Conservation (phyloP, 306 rosid genomes). For the Cucumis hystrix region DNA sequence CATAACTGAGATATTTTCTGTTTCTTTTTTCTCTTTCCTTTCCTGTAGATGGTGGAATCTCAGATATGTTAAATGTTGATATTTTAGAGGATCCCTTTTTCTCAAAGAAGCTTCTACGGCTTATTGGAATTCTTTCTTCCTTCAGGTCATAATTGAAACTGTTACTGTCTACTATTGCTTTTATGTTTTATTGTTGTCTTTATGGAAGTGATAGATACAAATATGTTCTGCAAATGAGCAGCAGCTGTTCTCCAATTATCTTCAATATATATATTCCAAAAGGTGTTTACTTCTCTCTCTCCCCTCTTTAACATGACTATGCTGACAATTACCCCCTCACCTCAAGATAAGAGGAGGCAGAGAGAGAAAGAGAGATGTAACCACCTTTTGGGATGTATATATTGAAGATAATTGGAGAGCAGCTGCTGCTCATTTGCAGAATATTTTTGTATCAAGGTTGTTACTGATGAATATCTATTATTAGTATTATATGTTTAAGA, state of each 20-base stretch:
- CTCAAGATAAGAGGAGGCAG: neutral
- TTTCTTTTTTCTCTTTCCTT: slow-evolving; percentile 7
- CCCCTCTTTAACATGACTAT: too few relatives aligned
- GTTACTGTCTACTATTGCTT: slow-evolving; percentile 6
- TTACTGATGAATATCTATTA: neutral
- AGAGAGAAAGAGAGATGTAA: neutral
- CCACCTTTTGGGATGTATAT: neutral
- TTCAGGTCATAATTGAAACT: slow-evolving; percentile 43
- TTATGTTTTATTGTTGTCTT: neutral
- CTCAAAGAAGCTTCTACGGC: slow-evolving; percentile 64
- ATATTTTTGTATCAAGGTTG: neutral
- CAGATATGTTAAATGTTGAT: slow-evolving; percentile 40
- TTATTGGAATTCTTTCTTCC: slow-evolving; percentile 63
- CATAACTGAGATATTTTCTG: neutral
- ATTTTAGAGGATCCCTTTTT: slow-evolving; percentile 61
- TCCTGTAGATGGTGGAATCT: slow-evolving; percentile 27
- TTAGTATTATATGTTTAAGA: neutral
- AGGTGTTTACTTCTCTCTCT: too few relatives aligned
- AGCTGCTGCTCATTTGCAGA: neutral
- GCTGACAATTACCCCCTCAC: too few relatives aligned
- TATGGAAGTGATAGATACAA: neutral
- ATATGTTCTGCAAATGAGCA: too few relatives aligned
- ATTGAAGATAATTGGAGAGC: neutral
- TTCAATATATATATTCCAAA: too few relatives aligned
- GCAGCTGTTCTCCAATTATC: too few relatives aligned